Percentiles rank a stretch among this genome's conserved stretches.
Evolutionary conservation across 2,329 filamentous ascomycete species (phyloP).

Genomic region (Cadophora sp.): DNA sequence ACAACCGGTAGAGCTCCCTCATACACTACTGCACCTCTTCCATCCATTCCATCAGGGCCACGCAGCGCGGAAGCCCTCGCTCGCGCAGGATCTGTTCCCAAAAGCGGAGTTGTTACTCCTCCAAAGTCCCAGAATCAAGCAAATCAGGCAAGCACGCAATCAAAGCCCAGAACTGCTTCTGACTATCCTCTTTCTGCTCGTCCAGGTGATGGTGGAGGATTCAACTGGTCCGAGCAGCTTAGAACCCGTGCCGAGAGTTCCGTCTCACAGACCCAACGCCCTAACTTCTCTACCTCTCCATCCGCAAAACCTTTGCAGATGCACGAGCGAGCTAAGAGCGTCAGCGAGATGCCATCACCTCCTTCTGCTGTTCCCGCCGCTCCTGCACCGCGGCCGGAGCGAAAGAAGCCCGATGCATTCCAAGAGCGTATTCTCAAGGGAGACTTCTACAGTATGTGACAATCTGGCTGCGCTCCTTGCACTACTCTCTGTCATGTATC

Average conservation of each 20-base stretch:
- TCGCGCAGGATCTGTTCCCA: conserved; percentile 28
- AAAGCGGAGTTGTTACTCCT: conserved; percentile 38
- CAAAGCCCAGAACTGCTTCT: conserved; percentile 67
- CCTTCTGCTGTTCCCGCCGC: conserved; percentile 54
- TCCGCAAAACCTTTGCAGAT: conserved; percentile 42
- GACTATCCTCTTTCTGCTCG: conserved; percentile 62
- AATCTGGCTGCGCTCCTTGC: background rate
- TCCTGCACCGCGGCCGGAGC: conserved; percentile 48
- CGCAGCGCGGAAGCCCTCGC: conserved; percentile 27
- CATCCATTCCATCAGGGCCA: conserved; percentile 40
- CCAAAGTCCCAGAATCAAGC: conserved; percentile 36
- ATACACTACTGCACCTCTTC: conserved; percentile 39
- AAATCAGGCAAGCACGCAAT: conserved; percentile 62
- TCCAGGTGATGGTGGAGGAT: conserved; percentile 83
- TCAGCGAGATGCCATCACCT: conserved; percentile 67
- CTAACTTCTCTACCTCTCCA: conserved; percentile 59
- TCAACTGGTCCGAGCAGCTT: conserved; percentile 97
- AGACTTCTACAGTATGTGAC: conserved; percentile 95
- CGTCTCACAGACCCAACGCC: conserved; percentile 59
- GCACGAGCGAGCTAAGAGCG: conserved; percentile 74
- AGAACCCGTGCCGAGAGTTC: conserved; percentile 88
- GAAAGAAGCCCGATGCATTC: conserved; percentile 85
- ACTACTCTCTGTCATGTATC: background rate
- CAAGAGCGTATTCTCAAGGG: conserved; percentile 97
- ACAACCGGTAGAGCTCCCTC: conserved; percentile 43